Evolutionary conservation across 352 stramenopile species (phyloP).

Genomic region (Phytophthora crassamura): DNA sequence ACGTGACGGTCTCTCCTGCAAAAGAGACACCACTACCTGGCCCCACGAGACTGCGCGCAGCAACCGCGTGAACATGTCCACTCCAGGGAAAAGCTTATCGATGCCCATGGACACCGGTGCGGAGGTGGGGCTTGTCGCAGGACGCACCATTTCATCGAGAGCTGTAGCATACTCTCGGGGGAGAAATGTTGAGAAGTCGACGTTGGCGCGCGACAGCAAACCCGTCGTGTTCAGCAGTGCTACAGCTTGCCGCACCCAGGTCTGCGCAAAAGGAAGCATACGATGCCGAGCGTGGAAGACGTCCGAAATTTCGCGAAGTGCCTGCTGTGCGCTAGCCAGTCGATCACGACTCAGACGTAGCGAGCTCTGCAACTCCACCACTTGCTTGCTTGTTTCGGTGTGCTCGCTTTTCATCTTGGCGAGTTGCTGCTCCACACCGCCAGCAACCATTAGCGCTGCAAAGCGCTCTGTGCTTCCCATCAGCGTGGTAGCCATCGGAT

Average conservation of each 20-base stretch:
- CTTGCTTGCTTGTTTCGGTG: slow-evolving; percentile 72
- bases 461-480: slow-evolving; percentile 63
- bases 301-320: slow-evolving; percentile 64
- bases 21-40: slow-evolving; percentile 70
- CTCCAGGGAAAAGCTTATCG: slow-evolving; percentile 73
- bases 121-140: slow-evolving; percentile 12
- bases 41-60: slow-evolving; percentile 77
- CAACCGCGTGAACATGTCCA: slow-evolving; percentile 68
- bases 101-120: slow-evolving; percentile 37
- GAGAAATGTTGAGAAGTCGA: slow-evolving; percentile 47
- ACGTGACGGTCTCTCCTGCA: slow-evolving; percentile 82
- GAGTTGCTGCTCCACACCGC: slow-evolving; percentile 77
- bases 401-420: slow-evolving; percentile 78
- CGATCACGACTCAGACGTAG: slow-evolving; percentile 72
- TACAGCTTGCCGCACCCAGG: slow-evolving; percentile 62
- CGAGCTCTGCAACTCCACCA: slow-evolving; percentile 69
- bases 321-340: slow-evolving; percentile 54
- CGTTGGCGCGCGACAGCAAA: slow-evolving; percentile 41
- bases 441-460: slow-evolving; percentile 62
- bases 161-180: slow-evolving; percentile 54
- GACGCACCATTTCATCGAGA: slow-evolving; percentile 39
- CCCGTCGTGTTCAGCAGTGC: slow-evolving; percentile 59
- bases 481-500: slow-evolving; percentile 37
- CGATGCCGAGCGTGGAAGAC: slow-evolving; percentile 73
- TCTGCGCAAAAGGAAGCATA: slow-evolving; percentile 60